phyloP scores from a whole-genome alignment of 2,329 filamentous ascomycete genomes.

The Diplodia corticola region DNA sequence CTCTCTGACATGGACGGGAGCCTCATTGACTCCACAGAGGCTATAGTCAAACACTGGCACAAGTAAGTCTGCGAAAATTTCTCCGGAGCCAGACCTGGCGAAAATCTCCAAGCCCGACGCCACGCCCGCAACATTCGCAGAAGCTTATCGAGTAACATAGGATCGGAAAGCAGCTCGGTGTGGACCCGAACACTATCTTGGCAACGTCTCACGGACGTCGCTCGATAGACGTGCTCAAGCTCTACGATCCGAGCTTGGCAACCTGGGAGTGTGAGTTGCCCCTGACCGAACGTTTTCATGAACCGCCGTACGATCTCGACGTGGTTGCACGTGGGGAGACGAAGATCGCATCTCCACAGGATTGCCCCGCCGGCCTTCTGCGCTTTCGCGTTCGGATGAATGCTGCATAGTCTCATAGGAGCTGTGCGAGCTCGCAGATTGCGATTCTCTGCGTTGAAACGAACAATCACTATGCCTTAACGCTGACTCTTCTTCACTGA shows the following conservation, averaged over 20 bases:
- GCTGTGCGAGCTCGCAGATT: not conserved
- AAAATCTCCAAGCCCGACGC: not conserved
- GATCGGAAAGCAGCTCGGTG: conserved; percentile 79
- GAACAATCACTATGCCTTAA: not conserved
- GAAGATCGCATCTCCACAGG: not conserved
- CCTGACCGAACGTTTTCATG: not conserved
- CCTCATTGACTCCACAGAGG: conserved; percentile 77
- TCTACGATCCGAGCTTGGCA: conserved; percentile 80
- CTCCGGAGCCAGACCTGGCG: conserved; percentile 7
- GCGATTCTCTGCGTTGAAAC: not conserved
- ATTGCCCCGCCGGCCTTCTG: not conserved
- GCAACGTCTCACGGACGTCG: conserved; percentile 88
- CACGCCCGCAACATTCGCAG: conserved; percentile 14
- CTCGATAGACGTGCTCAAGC: conserved; percentile 79
- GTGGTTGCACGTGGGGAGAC: not conserved
- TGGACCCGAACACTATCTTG: conserved; percentile 81
- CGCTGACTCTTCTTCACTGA: conserved; percentile 22
- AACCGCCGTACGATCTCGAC: not conserved
- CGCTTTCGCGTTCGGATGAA: not conserved
- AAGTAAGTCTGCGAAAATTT: conserved; percentile 54
- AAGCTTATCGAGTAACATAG: conserved; percentile 43
- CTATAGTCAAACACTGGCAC: conserved; percentile 77
- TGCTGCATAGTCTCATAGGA: not conserved
- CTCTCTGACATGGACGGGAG: conserved; percentile 81
- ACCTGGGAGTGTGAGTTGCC: conserved; percentile 82